phyloP scores from a whole-genome alignment of 192 early-diverging fungal species.

The Physocladia obscura region DNA sequence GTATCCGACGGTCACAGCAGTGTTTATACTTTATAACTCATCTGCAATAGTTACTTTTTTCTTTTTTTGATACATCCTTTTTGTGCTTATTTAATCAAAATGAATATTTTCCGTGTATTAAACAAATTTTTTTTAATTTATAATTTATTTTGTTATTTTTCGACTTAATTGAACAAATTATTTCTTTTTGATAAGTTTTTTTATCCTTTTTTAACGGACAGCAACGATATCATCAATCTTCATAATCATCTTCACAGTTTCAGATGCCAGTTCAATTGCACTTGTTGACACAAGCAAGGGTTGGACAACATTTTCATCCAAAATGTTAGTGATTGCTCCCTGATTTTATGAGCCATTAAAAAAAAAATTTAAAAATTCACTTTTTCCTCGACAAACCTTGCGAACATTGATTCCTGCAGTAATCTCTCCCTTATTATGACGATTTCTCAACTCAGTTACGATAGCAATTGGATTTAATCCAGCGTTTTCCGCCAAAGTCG shows the following conservation, averaged over 20 bases:
- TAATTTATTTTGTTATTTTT: too few species aligned
- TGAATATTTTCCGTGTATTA: too few species aligned
- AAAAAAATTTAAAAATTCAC: background rate
- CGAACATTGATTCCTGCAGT: slow-evolving; percentile 96
- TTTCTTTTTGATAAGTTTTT: too few species aligned
- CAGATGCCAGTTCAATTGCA: slow-evolving; percentile 92
- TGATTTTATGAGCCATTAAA: slow-evolving; percentile 8
- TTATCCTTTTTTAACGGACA: slow-evolving; percentile 27
- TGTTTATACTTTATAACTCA: too few species aligned
- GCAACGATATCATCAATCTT: slow-evolving; percentile 71
- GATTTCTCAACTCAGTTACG: slow-evolving; percentile 94
- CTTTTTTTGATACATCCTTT: too few species aligned
- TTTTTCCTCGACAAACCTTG: slow-evolving; percentile 57
- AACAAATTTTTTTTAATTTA: too few species aligned
- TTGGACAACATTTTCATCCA: slow-evolving; percentile 97
- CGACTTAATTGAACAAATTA: too few species aligned
- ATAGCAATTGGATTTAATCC: slow-evolving; percentile 96
- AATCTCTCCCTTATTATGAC: slow-evolving; percentile 88
- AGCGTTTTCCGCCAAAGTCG: slow-evolving; percentile 97
- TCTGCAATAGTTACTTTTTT: too few species aligned
- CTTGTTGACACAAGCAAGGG: slow-evolving; percentile 97
- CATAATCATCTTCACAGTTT: slow-evolving; percentile 98
- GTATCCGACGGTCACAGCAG: too few species aligned
- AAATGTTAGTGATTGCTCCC: slow-evolving; percentile 93
- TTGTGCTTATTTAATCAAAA: too few species aligned